phyloP scores from a whole-genome alignment of 768 basidiomycete genomes.

The Boletus huronensis region DNA sequence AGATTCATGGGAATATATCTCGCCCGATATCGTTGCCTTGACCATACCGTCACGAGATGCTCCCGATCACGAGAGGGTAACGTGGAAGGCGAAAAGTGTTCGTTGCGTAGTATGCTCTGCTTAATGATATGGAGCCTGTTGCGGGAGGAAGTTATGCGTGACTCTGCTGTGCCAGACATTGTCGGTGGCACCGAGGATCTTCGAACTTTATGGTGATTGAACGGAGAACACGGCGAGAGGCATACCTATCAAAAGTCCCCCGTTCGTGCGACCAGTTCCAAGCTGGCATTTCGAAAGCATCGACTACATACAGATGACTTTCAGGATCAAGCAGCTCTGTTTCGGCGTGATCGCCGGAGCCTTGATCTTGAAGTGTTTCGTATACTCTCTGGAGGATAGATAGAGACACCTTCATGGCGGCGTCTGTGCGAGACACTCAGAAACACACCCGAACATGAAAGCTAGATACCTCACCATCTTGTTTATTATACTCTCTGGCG shows the following conservation, averaged over 20 bases:
- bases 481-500: constrained; percentile 84
- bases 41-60: constrained; percentile 78
- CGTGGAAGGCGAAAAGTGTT: constrained; percentile 96
- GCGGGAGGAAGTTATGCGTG: constrained; percentile 72
- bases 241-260: constrained; percentile 85
- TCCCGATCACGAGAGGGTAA: constrained; percentile 85
- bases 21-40: constrained; percentile 9
- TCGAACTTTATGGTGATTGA: constrained; percentile 11
- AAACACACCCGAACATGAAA: not conserved
- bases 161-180: constrained; percentile 81
- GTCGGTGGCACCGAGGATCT: constrained; percentile 53
- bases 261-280: constrained; percentile 89
- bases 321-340: constrained; percentile 74
- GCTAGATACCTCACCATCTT: constrained; percentile 58
- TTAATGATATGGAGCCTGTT: constrained; percentile 88
- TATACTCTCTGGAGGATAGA: constrained; percentile 69
- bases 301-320: constrained; percentile 75
- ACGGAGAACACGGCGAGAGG: not conserved
- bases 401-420: constrained; percentile 76
- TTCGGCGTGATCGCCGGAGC: constrained; percentile 42
- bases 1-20: constrained; percentile 17
- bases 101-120: constrained; percentile 90
- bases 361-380: constrained; percentile 66
- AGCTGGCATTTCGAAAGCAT: constrained; percentile 94
- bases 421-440: constrained; percentile 46